Base-by-base conservation (phyloP, 306 rosid genomes). In the Mucuna pruriens region DNA sequence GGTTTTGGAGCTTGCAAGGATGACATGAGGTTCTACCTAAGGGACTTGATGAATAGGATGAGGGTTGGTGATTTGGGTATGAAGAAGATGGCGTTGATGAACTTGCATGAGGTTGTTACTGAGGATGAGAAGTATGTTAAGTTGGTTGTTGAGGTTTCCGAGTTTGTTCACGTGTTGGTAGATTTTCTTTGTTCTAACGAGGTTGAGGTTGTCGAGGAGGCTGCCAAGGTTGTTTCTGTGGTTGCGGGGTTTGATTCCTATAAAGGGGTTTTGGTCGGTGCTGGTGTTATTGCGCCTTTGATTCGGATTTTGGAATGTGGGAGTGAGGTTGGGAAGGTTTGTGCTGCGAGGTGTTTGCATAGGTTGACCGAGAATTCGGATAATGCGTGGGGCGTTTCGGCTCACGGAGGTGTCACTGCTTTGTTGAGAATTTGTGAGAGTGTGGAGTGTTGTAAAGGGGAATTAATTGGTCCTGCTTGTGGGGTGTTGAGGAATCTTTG, bases 301-400 rank as follows among this genome's bases (percentile, higher is more conserved):
- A 79, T 90, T 82, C 84, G 92, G 54, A 86, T 90, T 22, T 84
- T 94, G 92, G 98, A 94, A 82, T 29, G 87, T 81, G 97, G 93
- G 55, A 90, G 81, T 42, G 92, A 80, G 65, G 2, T 17, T 3
- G 98, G 89, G 25, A 92, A 86, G 80, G 86, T 83, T 39, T 84
- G 80, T 31, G 82, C 90, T 44, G 86, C 84, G 0, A 86, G 81
- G 80, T 89, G 95, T 84, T 88, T 94, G 91, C 31, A 33, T 57
- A 90, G 86, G 78, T 58, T 94, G 73, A 94, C 98, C 1, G 92
- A 87, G 86, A 92, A 94, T 89, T 89, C 96, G 0, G 94, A 92
- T 31, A 94, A 94, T 60, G 94, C 93, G 45, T 94, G 98, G 98
- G 88, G 94, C 22, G 93, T 94, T 73, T 94, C 97, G 1, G 94